Percentiles rank a stretch among this genome's conserved stretches.
Evolutionary conservation across 1,139 yeast species (phyloP).

Genomic region (Magnusiomyces suaveolens): DNA sequence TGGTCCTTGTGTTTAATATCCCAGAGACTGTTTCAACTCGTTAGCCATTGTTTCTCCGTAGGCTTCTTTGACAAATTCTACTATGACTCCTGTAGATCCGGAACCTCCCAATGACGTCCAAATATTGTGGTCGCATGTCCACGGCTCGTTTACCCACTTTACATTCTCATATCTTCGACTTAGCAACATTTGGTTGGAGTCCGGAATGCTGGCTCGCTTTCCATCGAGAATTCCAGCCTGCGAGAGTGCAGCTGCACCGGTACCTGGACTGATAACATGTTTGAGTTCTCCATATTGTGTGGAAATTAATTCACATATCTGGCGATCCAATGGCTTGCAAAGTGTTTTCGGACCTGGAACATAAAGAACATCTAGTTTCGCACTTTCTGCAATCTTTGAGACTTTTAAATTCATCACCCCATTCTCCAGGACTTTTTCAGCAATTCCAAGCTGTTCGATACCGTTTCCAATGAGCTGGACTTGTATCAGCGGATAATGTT

Average conservation of each 20-base stretch:
- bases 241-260: constrained; percentile 8
- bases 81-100: constrained; percentile 7
- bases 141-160: constrained; percentile 4
- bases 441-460: neutral
- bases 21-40: neutral
- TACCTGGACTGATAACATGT: constrained; percentile 8
- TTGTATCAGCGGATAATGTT: constrained; percentile 1
- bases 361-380: constrained; percentile 9
- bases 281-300: neutral
- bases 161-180: constrained; percentile 5
- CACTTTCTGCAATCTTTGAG: constrained; percentile 5
- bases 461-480: constrained; percentile 5
- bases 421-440: neutral
- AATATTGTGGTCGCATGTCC: constrained; percentile 5
- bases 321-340: neutral
- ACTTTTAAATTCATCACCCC: neutral
- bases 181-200: neutral
- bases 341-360: constrained; percentile 8
- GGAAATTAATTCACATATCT: constrained; percentile 1
- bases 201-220: constrained; percentile 1
- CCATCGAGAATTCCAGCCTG: constrained; percentile 13
- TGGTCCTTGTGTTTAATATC: neutral
- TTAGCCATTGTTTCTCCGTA: neutral
- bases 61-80: constrained; percentile 1
- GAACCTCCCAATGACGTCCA: constrained; percentile 8